Evolutionary conservation across 176 grass and related monocot genomes (phyloP).

Genomic region (Oryza punctata): DNA sequence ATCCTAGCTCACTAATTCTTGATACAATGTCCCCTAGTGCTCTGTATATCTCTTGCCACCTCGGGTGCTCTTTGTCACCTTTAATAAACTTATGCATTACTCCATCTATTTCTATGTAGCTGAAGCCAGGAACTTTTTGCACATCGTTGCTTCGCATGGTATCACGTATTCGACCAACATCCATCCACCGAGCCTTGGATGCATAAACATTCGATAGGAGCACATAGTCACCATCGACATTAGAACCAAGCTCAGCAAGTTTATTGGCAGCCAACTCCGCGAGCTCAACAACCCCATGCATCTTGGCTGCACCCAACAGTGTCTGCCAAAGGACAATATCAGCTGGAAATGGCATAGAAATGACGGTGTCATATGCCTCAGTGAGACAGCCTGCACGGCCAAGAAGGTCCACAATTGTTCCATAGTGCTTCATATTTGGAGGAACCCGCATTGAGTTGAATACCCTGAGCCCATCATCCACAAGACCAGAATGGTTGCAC

Average conservation of each 20-base stretch:
- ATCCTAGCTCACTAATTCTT: constrained; percentile 68
- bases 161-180: constrained; percentile 73
- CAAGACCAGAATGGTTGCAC: constrained; percentile 83
- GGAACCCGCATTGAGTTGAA: constrained; percentile 66
- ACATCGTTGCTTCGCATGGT: constrained; percentile 75
- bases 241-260: constrained; percentile 72
- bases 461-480: constrained; percentile 69
- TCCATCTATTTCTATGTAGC: constrained; percentile 74
- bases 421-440: constrained; percentile 80
- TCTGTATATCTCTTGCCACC: constrained; percentile 66
- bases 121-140: constrained; percentile 77
- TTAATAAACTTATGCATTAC: constrained; percentile 78
- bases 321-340: constrained; percentile 90
- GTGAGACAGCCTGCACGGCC: constrained; percentile 62
- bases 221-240: constrained; percentile 81
- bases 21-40: constrained; percentile 59
- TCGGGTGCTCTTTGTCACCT: constrained; percentile 65
- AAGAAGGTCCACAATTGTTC: constrained; percentile 79
- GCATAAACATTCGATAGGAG: constrained; percentile 90
- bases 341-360: constrained; percentile 67
- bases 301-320: constrained; percentile 67
- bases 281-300: constrained; percentile 66
- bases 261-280: constrained; percentile 64
- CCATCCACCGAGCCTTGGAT: constrained; percentile 62
- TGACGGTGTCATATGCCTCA: constrained; percentile 66